phyloP scores from a whole-genome alignment of 2,329 filamentous ascomycete species.

The Paraphoma chrysanthemicola region DNA sequence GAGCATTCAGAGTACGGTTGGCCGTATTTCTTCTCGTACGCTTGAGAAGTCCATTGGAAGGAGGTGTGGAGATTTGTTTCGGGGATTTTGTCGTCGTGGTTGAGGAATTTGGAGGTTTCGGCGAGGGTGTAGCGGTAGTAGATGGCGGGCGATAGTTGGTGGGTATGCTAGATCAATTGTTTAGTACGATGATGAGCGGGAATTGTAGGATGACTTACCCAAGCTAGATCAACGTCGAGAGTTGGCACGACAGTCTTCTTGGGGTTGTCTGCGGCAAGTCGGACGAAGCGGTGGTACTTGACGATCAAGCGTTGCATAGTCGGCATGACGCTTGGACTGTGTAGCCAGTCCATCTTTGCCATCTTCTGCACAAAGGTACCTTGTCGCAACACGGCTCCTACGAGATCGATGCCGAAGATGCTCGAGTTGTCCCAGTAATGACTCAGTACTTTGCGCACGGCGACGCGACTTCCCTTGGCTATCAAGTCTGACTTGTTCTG shows the following conservation, averaged over 20 bases:
- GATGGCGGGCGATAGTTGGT: slow-evolving; percentile 69
- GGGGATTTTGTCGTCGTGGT: slow-evolving; percentile 85
- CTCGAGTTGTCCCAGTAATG: slow-evolving; percentile 74
- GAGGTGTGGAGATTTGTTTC: slow-evolving; percentile 67
- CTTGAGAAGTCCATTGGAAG: slow-evolving; percentile 76
- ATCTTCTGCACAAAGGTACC: slow-evolving; percentile 73
- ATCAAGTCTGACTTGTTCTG: slow-evolving; percentile 14
- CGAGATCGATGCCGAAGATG: slow-evolving; percentile 69
- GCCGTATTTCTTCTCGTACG: slow-evolving; percentile 69
- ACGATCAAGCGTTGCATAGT: slow-evolving; percentile 70
- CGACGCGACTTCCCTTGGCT: slow-evolving; percentile 39
- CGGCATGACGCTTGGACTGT: slow-evolving; percentile 67
- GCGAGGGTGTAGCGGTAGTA: slow-evolving; percentile 68
- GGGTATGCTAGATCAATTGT: slow-evolving; percentile 65
- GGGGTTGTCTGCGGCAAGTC: slow-evolving; percentile 61
- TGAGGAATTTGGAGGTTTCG: slow-evolving; percentile 66
- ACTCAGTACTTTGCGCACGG: slow-evolving; percentile 71
- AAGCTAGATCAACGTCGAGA: slow-evolving; percentile 75
- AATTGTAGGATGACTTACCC: slow-evolving; percentile 48
- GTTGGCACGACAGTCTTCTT: slow-evolving; percentile 69
- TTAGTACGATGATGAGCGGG: neutral
- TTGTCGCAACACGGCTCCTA: slow-evolving; percentile 71
- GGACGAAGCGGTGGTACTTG: slow-evolving; percentile 71
- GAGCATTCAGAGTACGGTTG: slow-evolving; percentile 78
- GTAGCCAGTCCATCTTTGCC: slow-evolving; percentile 78